phyloP scores from a whole-genome alignment of 192 early-diverging fungal species.

The Allomyces javanicus region DNA sequence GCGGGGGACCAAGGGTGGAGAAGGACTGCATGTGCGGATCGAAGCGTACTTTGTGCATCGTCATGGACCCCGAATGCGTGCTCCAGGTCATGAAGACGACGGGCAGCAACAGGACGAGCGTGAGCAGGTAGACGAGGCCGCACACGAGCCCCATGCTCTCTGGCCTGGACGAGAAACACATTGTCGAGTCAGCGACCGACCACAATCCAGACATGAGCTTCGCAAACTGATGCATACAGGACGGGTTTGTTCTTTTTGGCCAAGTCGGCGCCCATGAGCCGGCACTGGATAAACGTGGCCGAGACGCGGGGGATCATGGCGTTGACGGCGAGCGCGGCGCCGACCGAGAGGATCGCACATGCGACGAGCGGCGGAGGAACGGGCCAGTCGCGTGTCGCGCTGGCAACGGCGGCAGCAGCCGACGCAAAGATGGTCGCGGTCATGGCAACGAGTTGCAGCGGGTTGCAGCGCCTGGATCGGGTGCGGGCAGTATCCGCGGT shows the following conservation, averaged over 20 bases:
- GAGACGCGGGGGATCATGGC: neutral
- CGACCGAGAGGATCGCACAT: neutral
- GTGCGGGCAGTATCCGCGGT: too few relatives aligned
- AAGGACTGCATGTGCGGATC: slow-evolving; percentile 28
- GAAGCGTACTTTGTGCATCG: slow-evolving; percentile 11
- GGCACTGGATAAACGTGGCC: neutral
- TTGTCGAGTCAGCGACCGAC: neutral
- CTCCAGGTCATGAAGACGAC: slow-evolving; percentile 82
- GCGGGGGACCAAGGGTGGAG: slow-evolving; percentile 18
- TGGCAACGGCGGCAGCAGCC: too few relatives aligned
- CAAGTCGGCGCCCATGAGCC: neutral
- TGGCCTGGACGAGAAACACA: slow-evolving; percentile 23
- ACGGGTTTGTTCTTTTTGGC: neutral
- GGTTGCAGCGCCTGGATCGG: too few relatives aligned
- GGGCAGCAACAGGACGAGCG: slow-evolving; percentile 82
- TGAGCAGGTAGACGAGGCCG: slow-evolving; percentile 69
- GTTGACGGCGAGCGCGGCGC: neutral
- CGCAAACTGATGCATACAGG: neutral
- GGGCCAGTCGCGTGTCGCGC: too few relatives aligned
- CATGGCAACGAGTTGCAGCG: too few relatives aligned
- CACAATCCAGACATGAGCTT: neutral
- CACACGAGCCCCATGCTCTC: slow-evolving; percentile 86
- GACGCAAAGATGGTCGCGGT: too few relatives aligned
- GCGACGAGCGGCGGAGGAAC: neutral
- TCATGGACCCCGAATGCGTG: slow-evolving; percentile 12